Conservation (phyloP, 768 basidiomycete species). For the Suillus occidentalis region DNA sequence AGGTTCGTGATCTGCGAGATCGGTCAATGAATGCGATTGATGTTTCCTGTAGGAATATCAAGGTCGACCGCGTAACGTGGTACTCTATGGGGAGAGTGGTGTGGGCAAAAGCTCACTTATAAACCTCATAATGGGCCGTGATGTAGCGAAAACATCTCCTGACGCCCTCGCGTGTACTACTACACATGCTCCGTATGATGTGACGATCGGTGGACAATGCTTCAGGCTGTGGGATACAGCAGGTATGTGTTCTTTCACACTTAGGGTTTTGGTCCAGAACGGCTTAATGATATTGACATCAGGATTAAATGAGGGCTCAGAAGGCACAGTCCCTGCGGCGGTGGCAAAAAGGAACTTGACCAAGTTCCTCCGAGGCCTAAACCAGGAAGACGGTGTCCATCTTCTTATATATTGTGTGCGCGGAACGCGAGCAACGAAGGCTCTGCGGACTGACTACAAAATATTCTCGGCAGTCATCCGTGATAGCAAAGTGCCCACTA, state of each 20-base stretch:
- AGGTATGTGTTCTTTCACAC: slow-evolving; percentile 31
- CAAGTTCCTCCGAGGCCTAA: slow-evolving; percentile 26
- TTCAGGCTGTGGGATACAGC: slow-evolving; percentile 34
- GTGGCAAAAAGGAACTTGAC: slow-evolving; percentile 10
- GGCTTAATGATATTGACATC: slow-evolving; percentile 26
- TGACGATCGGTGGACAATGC: slow-evolving; percentile 19
- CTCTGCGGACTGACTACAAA: slow-evolving; percentile 27
- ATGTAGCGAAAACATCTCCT: slow-evolving; percentile 31
- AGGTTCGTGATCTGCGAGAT: slow-evolving; percentile 2
- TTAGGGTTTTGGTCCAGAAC: slow-evolving; percentile 17
- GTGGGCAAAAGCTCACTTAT: slow-evolving; percentile 44
- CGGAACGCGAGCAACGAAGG: slow-evolving; percentile 24
- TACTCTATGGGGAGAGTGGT: slow-evolving; percentile 34
- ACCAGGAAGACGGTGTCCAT: slow-evolving; percentile 25
- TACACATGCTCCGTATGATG: slow-evolving; percentile 21
- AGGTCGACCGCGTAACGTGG: slow-evolving; percentile 28
- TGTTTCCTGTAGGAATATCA: neutral
- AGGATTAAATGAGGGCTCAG: slow-evolving; percentile 17
- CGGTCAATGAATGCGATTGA: neutral
- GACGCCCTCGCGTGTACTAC: slow-evolving; percentile 36
- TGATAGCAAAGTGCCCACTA: slow-evolving; percentile 20
- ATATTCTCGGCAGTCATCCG: slow-evolving; percentile 30
- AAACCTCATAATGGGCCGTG: slow-evolving; percentile 34
- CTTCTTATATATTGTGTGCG: slow-evolving; percentile 34
- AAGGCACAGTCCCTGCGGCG: slow-evolving; percentile 7